Evolutionary conservation across 2,329 filamentous ascomycete species (phyloP), one percentile per base, ranked within the genome.

Genomic region (Pleomassaria siparia): DNA sequence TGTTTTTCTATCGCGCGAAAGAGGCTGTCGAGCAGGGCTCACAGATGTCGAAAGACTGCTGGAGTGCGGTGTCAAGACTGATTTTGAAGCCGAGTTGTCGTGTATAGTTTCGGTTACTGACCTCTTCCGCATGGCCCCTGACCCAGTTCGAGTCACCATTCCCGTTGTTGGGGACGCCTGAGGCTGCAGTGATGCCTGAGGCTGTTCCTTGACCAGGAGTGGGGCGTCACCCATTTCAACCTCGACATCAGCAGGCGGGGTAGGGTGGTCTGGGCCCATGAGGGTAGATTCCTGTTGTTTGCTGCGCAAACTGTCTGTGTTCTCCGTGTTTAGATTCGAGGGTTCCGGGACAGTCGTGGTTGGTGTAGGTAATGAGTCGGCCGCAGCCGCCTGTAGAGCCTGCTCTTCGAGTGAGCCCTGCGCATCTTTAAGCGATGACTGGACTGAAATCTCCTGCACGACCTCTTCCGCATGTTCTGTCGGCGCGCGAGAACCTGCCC

Each of bases 91-190:
- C 33, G 81, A 76, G 15, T 76, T 78, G 49, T 83, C 83, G 43
- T 82, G 84, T 5, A 89, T 74, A 33, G 89, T 87, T 65, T 89
- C 87, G 15, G 83, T 86, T 4, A 88, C 84, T 4, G 86, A 88
- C 62, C 88, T 89, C 43, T 86, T 83, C 51, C 82, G 78, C 57
- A 89, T 83, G 2, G 84, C 82, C 33, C 85, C 86, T 9, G 87
- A 88, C 2, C 84, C 83, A 18, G 88, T 83, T 56, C 86, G 74
- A 1, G 85, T 89, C 10, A 84, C 86, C 73, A 86, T 86, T 24
- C 84, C 78, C 56, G 80, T 79, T 4, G 71, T 60, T 15, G 42
- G 53, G 16, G 58, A 29, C 25, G 55, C 43, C 22, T 25, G 35
- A 47, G 47, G 42, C 41, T 44, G 53, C 71, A 64, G 22, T 74